Percentiles rank a stretch among this genome's conserved stretches.
phyloP scores from a whole-genome alignment of 2,329 filamentous ascomycete species.

The Hypoxylon rubiginosum region DNA sequence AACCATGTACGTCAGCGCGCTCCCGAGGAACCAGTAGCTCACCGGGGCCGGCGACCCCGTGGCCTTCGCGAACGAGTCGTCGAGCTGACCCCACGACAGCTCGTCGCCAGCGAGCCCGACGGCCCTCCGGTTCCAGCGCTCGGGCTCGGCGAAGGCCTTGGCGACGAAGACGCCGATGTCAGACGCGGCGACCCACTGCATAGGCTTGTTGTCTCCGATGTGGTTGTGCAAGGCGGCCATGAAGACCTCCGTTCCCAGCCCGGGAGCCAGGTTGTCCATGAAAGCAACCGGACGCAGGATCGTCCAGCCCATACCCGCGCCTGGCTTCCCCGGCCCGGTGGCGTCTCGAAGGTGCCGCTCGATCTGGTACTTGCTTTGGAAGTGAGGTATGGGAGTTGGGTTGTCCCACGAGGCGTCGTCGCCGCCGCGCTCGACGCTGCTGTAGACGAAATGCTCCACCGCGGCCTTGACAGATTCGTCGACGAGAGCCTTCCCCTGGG shows the following conservation, averaged over 20 bases:
- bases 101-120: conserved; percentile 62
- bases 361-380: conserved; percentile 71
- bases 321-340: conserved; percentile 53
- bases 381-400: conserved; percentile 71
- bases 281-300: conserved; percentile 74
- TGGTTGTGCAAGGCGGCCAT: conserved; percentile 52
- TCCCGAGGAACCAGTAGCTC: conserved; percentile 51
- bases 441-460: conserved; percentile 74
- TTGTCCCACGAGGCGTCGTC: conserved; percentile 62
- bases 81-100: conserved; percentile 54
- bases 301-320: conserved; percentile 67
- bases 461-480: conserved; percentile 68
- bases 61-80: conserved; percentile 45
- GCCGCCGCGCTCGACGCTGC: conserved; percentile 73
- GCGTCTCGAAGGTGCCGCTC: conserved; percentile 70
- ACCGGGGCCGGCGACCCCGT: conserved; percentile 49
- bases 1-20: conserved; percentile 48
- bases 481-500: conserved; percentile 70
- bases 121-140: conserved; percentile 54
- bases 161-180: conserved; percentile 63
- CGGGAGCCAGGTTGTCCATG: conserved; percentile 66
- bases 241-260: conserved; percentile 55
- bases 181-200: conserved; percentile 58
- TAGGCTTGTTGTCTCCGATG: conserved; percentile 50
- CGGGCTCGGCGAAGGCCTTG: conserved; percentile 57